Conservation (phyloP, 176 grass and related monocot species). For the Pontederia paniculata region DNA sequence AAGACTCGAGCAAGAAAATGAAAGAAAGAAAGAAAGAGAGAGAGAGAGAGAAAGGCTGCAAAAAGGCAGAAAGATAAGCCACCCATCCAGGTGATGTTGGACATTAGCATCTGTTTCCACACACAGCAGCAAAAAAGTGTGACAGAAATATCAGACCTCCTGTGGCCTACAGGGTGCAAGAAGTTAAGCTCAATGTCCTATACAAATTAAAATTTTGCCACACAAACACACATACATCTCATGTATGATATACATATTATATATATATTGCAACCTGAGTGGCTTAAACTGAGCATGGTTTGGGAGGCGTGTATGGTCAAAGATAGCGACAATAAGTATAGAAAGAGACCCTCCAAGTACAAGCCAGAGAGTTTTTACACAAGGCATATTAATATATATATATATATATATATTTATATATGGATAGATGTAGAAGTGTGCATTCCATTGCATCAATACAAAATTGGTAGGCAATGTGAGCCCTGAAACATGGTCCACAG, state of each 20-base stretch:
- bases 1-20: background rate
- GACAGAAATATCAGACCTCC: constrained; percentile 9
- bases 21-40: background rate
- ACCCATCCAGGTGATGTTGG: constrained; percentile 7
- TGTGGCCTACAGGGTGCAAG: background rate
- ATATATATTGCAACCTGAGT: background rate
- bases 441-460: constrained; percentile 15
- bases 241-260: background rate
- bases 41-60: background rate
- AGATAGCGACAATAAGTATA: constrained; percentile 11
- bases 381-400: background rate
- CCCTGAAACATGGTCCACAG: background rate
- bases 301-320: background rate
- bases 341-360: background rate
- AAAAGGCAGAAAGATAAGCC: background rate
- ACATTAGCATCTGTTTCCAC: background rate
- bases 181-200: no score
- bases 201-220: background rate
- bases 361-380: background rate
- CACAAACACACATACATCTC: background rate
- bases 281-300: background rate
- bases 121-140: background rate
- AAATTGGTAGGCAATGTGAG: constrained; percentile 10
- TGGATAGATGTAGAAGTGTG: background rate
- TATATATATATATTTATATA: background rate